Conservation (phyloP, 371 early-diverging fungal species). For the Mucor irregularis region DNA sequence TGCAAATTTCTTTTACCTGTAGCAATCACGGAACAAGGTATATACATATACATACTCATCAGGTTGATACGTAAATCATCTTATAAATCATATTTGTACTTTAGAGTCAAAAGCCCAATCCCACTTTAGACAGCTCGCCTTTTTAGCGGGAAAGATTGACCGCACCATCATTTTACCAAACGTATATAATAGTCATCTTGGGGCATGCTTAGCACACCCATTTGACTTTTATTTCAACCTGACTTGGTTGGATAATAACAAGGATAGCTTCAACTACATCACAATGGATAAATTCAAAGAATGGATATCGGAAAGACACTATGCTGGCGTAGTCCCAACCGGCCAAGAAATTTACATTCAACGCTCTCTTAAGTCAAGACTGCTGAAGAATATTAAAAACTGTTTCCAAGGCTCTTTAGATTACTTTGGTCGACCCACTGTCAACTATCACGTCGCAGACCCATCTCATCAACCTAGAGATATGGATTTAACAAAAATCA, state of each 20-base stretch:
- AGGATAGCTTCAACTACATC: slow-evolving; percentile 29
- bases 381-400: slow-evolving; percentile 17
- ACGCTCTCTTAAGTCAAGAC: slow-evolving; percentile 11
- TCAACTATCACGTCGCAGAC: slow-evolving; percentile 30
- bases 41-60: background rate
- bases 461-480: slow-evolving; percentile 10
- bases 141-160: slow-evolving; percentile 28
- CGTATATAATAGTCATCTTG: slow-evolving; percentile 31
- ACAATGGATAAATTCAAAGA: slow-evolving; percentile 29
- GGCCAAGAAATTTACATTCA: slow-evolving; percentile 40
- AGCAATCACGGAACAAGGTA: slow-evolving; percentile 47
- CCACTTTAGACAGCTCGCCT: slow-evolving; percentile 42
- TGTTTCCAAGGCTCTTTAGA: slow-evolving; percentile 21
- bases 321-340: slow-evolving; percentile 18
- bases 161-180: slow-evolving; percentile 43
- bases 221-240: slow-evolving; percentile 34
- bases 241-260: slow-evolving; percentile 19
- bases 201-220: slow-evolving; percentile 26
- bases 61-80: background rate
- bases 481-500: slow-evolving; percentile 33
- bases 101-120: slow-evolving; percentile 45
- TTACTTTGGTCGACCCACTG: slow-evolving; percentile 25
- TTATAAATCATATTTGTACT: slow-evolving; percentile 9
- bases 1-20: slow-evolving; percentile 36
- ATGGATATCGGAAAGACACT: slow-evolving; percentile 27